These are phyloP conservation scores for Rickenella mellea DNA, from an alignment of 768 basidiomycete genomes.

Conservation along the genomic window DNA sequence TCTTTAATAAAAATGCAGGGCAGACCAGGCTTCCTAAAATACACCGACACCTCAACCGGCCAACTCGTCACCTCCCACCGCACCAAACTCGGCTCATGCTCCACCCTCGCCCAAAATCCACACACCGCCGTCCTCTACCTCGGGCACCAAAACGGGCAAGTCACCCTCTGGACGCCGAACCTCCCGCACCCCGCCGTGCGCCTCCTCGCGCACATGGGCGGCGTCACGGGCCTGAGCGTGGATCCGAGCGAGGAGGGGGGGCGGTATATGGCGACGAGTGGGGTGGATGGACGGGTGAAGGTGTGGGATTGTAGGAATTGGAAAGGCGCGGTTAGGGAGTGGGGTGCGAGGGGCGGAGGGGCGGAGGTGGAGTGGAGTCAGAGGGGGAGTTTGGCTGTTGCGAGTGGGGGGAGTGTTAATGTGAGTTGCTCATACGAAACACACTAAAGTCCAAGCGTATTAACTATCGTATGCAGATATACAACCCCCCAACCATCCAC, in stretches of 20 bases:
- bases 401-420: conserved; percentile 76
- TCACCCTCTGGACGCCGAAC: conserved; percentile 97
- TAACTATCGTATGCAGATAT: conserved; percentile 42
- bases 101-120: conserved; percentile 79
- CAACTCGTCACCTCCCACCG: conserved; percentile 78
- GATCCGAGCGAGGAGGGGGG: conserved; percentile 84
- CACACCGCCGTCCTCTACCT: conserved; percentile 93
- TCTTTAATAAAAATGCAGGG: conserved; percentile 36
- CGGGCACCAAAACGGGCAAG: conserved; percentile 90
- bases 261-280: conserved; percentile 84
- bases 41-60: conserved; percentile 95
- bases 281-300: conserved; percentile 82
- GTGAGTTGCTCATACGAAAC: conserved; percentile 32
- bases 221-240: conserved; percentile 69
- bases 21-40: conserved; percentile 86
- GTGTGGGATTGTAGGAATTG: conserved; percentile 97
- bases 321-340: conserved; percentile 77
- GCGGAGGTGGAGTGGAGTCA: conserved; percentile 80
- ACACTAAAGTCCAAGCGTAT: neutral
- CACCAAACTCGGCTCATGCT: conserved; percentile 81
- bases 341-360: conserved; percentile 60
- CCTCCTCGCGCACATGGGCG: conserved; percentile 84
- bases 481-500: conserved; percentile 59
- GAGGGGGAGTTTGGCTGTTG: conserved; percentile 73
- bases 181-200: conserved; percentile 86